Conservation (phyloP, 495 filamentous ascomycete genomes). For the Aspergillus wentii region DNA sequence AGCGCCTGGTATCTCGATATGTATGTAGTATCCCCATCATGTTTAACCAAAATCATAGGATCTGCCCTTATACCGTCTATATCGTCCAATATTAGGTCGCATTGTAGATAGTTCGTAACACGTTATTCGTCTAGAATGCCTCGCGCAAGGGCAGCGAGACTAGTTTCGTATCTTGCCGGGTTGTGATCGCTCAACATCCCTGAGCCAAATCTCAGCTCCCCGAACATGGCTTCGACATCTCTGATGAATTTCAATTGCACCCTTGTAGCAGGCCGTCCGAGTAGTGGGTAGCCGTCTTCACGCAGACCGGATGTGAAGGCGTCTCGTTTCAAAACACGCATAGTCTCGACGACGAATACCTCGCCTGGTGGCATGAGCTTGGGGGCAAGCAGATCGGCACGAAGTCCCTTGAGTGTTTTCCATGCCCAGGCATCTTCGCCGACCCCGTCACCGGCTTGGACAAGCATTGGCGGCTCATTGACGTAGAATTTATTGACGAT, state of each 20-base stretch:
- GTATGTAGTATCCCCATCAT: no score
- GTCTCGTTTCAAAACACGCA: slow-evolving; percentile 53
- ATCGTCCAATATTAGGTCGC: not conserved
- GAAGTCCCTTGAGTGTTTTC: slow-evolving; percentile 58
- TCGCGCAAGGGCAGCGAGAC: slow-evolving; percentile 47
- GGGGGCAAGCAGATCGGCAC: slow-evolving; percentile 62
- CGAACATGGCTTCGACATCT: slow-evolving; percentile 62
- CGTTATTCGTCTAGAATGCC: slow-evolving; percentile 47
- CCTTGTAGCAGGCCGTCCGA: slow-evolving; percentile 59
- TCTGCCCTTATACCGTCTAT: no score
- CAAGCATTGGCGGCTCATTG: slow-evolving; percentile 36
- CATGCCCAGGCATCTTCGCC: slow-evolving; percentile 70
- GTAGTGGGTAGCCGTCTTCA: slow-evolving; percentile 29
- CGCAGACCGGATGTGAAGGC: slow-evolving; percentile 41
- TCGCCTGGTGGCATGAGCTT: slow-evolving; percentile 75
- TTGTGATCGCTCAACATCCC: slow-evolving; percentile 75
- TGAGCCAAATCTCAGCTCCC: slow-evolving; percentile 64
- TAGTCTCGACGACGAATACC: slow-evolving; percentile 66
- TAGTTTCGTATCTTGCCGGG: slow-evolving; percentile 67
- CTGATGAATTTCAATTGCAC: slow-evolving; percentile 62
- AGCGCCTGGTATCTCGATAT: no score
- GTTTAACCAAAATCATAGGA: no score
- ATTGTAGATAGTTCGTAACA: slow-evolving; percentile 4
- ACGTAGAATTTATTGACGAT: slow-evolving; percentile 45
- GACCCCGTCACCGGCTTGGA: slow-evolving; percentile 40